These are phyloP conservation scores for Grigorovia humatica DNA, from an alignment of 805 yeast genomes.

Conservation along the genomic window DNA sequence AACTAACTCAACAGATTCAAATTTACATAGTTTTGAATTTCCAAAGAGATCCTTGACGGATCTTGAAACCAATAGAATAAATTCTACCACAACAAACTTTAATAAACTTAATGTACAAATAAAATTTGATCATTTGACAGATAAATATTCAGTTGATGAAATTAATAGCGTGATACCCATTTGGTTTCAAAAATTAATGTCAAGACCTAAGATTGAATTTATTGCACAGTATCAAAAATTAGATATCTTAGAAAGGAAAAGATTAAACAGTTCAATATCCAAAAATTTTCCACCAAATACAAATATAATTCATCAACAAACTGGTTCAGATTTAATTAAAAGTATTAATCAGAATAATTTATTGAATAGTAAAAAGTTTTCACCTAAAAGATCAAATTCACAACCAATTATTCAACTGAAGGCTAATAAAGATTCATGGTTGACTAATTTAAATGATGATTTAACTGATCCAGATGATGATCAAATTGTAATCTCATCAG, in stretches of 20 bases:
- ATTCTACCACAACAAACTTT: not conserved
- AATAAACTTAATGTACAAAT: conserved; percentile 22
- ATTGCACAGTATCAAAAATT: conserved; percentile 49
- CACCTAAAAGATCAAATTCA: conserved; percentile 13
- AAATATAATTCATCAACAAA: conserved; percentile 1
- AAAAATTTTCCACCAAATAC: not conserved
- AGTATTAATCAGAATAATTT: not conserved
- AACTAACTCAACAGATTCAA: conserved; percentile 1
- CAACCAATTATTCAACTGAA: conserved; percentile 10
- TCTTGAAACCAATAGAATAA: not conserved
- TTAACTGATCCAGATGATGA: conserved; percentile 15
- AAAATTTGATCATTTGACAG: conserved; percentile 11
- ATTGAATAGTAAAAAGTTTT: conserved; percentile 1
- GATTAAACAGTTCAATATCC: conserved; percentile 37
- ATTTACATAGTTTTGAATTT: conserved; percentile 8
- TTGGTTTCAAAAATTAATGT: conserved; percentile 39
- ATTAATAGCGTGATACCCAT: conserved; percentile 34
- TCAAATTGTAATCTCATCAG: conserved; percentile 45
- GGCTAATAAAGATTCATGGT: conserved; percentile 6
- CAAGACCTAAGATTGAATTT: conserved; percentile 20
- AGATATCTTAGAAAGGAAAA: conserved; percentile 58
- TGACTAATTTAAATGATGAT: conserved; percentile 11
- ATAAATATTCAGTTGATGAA: conserved; percentile 8
- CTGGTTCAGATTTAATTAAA: conserved; percentile 3
- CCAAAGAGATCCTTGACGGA: conserved; percentile 7